Evolutionary conservation across 2,329 filamentous ascomycete genomes (phyloP).

Genomic region (Madurella fahalii): DNA sequence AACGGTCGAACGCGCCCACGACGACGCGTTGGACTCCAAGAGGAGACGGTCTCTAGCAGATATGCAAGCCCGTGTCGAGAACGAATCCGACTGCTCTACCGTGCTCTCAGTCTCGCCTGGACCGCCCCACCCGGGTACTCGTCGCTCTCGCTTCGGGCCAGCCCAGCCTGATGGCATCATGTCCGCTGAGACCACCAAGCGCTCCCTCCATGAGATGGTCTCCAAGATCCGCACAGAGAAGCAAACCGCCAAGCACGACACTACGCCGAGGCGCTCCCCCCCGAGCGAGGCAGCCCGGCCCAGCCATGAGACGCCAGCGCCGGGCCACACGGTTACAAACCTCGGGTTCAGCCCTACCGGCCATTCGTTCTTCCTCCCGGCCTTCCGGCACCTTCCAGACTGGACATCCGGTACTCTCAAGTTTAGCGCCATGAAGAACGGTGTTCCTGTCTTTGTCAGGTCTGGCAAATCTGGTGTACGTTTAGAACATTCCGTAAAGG

Average conservation of each 20-base stretch:
- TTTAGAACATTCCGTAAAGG: conserved; percentile 32
- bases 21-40: conserved; percentile 38
- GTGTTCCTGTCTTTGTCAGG: conserved; percentile 54
- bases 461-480: conserved; percentile 48
- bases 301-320: conserved; percentile 5
- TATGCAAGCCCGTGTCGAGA: conserved; percentile 53
- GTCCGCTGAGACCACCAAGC: conserved; percentile 21
- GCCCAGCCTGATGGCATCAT: conserved; percentile 8
- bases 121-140: conserved; percentile 15
- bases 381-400: conserved; percentile 52
- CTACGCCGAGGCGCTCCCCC: conserved; percentile 16
- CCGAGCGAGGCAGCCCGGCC: background rate
- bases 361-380: conserved; percentile 52
- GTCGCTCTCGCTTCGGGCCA: conserved; percentile 27
- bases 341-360: conserved; percentile 37
- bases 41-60: conserved; percentile 41
- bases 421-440: conserved; percentile 49
- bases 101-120: conserved; percentile 40
- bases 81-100: conserved; percentile 48
- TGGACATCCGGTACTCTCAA: conserved; percentile 53
- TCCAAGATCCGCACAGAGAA: conserved; percentile 27
- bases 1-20: conserved; percentile 32
- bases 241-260: conserved; percentile 16
- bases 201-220: conserved; percentile 26
- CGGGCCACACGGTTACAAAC: conserved; percentile 1